Evolutionary conservation across 495 filamentous ascomycete genomes (phyloP).

Genomic region (Podospora tetraspora): DNA sequence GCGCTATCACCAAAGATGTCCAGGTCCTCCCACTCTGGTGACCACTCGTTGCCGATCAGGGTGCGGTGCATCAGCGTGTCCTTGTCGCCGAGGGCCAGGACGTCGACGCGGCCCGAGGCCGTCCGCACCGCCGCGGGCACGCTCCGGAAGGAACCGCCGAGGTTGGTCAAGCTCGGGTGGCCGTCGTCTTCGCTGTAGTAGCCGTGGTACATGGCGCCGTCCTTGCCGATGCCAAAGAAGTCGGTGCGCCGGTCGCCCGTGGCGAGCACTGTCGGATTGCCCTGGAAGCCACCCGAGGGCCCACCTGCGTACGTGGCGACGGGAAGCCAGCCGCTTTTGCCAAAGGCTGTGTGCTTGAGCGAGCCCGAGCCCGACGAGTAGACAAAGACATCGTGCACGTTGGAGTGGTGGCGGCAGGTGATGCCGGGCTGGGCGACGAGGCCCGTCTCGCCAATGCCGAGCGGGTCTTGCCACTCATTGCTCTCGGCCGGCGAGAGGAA

Average conservation of each 20-base stretch:
- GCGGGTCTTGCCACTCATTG: constrained; percentile 4
- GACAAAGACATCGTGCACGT: constrained; percentile 4
- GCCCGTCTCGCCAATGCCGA: neutral
- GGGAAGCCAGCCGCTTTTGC: neutral
- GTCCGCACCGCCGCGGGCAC: constrained; percentile 8
- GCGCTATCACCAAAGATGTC: constrained; percentile 14
- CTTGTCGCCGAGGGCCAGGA: constrained; percentile 9
- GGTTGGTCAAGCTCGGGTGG: neutral
- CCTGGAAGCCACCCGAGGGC: constrained; percentile 1
- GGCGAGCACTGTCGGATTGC: constrained; percentile 2
- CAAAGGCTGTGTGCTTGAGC: neutral
- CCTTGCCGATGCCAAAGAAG: constrained; percentile 13
- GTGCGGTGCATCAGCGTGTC: constrained; percentile 10
- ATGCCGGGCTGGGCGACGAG: neutral
- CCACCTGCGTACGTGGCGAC: neutral
- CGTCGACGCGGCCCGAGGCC: constrained; percentile 3
- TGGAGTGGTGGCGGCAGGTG: constrained; percentile 1
- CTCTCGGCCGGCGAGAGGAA: constrained; percentile 3
- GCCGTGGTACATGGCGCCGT: constrained; percentile 10
- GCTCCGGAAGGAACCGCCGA: constrained; percentile 11
- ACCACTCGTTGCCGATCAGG: neutral
- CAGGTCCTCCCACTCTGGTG: constrained; percentile 13
- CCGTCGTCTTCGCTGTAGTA: neutral
- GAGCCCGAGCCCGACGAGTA: neutral
- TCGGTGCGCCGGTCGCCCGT: neutral